A percentile compares a stretch with the other conserved stretches of the same genome.
These are phyloP conservation scores for apple (Malus domestica) DNA, from an alignment of 306 rosid species.

Conservation along the genomic window DNA sequence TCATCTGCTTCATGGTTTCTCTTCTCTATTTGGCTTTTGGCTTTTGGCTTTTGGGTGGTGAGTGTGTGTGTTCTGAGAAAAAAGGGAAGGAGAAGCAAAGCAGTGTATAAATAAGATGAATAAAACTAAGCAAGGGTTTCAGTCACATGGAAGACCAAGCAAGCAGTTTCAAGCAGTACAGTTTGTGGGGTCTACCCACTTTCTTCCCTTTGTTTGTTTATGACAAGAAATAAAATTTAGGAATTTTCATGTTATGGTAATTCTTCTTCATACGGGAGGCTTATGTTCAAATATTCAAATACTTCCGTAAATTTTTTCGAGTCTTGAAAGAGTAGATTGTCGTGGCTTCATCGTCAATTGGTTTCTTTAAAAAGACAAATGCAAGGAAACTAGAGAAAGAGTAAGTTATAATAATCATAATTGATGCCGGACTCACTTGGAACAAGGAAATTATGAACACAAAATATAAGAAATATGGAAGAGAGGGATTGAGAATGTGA, in stretches of 20 bases:
- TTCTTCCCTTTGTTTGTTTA: not conserved
- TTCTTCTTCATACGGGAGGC: too few relatives aligned
- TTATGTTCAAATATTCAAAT: too few relatives aligned
- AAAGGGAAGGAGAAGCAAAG: not conserved
- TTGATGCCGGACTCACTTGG: too few relatives aligned
- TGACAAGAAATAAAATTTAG: not conserved
- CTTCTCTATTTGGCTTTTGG: not conserved
- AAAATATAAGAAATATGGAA: not conserved
- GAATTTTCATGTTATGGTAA: not conserved
- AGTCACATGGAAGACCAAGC: slow-evolving; percentile 17
- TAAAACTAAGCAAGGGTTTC: not conserved
- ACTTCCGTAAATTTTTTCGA: too few relatives aligned
- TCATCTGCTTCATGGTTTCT: slow-evolving; percentile 27
- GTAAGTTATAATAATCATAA: too few relatives aligned
- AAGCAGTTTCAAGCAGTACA: not conserved
- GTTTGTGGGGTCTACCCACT: slow-evolving; percentile 14
- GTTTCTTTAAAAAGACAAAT: too few relatives aligned
- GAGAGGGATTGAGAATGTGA: not conserved
- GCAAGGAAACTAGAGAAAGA: not conserved
- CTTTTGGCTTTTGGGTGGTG: not conserved
- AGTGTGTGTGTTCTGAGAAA: not conserved
- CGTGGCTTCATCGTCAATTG: too few relatives aligned
- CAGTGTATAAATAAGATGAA: slow-evolving; percentile 7
- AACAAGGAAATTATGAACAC: too few relatives aligned
- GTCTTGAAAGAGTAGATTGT: too few relatives aligned